phyloP scores from a whole-genome alignment of 73 alveolate genomes.

The Loxodes magnus region DNA sequence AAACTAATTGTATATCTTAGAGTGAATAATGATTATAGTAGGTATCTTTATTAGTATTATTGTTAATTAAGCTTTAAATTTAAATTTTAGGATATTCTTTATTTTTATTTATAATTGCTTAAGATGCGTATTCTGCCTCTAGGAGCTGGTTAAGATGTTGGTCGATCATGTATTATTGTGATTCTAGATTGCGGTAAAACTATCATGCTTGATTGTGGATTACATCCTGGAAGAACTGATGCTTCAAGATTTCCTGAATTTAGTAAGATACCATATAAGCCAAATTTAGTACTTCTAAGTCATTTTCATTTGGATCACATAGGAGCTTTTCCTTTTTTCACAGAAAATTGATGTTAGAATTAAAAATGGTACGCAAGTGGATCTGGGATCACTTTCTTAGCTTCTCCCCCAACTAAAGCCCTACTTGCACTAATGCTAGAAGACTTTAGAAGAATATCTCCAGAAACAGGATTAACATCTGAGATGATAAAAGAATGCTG shows the following conservation, averaged over 20 bases:
- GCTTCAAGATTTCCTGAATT: slow-evolving; percentile 51
- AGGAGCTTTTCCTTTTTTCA: slow-evolving; percentile 96
- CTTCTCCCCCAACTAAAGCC: slow-evolving; percentile 95
- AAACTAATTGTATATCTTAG: no score
- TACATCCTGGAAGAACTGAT: slow-evolving; percentile 81
- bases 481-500: slow-evolving; percentile 25
- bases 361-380: neutral
- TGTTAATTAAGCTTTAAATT: no score
- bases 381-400: slow-evolving; percentile 83
- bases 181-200: slow-evolving; percentile 67
- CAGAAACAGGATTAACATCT: slow-evolving; percentile 13
- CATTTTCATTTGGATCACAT: slow-evolving; percentile 98
- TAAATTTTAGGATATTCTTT: no score
- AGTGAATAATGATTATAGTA: no score
- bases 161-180: slow-evolving; percentile 87
- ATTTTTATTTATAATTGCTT: no score
- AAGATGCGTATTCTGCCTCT: no score
- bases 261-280: slow-evolving; percentile 11
- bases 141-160: slow-evolving; percentile 98
- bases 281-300: slow-evolving; percentile 79
- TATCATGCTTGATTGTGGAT: slow-evolving; percentile 93
- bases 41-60: no score
- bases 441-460: slow-evolving; percentile 75
- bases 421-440: slow-evolving; percentile 93
- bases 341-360: slow-evolving; percentile 74